Conservation (phyloP, 768 basidiomycete genomes). For the Dendrothele bispora region DNA sequence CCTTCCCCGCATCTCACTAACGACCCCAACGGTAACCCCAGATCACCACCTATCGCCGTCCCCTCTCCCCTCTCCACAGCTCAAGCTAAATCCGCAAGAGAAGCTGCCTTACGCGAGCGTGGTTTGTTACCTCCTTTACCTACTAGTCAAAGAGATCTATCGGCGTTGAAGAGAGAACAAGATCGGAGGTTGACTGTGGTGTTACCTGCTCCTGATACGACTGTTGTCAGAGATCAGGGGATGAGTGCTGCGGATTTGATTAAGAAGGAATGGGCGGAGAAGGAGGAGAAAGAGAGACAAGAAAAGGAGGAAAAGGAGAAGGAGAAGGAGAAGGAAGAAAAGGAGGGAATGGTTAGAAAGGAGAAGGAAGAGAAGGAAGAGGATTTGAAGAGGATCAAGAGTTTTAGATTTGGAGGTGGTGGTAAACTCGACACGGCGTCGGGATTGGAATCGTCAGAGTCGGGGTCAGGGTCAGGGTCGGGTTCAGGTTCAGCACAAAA, state of each 20-base stretch:
- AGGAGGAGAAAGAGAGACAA: slow-evolving; percentile 23
- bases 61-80: slow-evolving; percentile 14
- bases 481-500: too few species aligned
- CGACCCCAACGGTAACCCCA: too few species aligned
- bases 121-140: slow-evolving; percentile 53
- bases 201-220: slow-evolving; percentile 8
- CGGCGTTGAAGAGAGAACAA: slow-evolving; percentile 36
- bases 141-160: slow-evolving; percentile 42
- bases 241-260: slow-evolving; percentile 50
- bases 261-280: slow-evolving; percentile 54
- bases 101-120: slow-evolving; percentile 61
- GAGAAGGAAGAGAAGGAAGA: too few species aligned
- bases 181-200: slow-evolving; percentile 38
- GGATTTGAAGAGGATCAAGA: too few species aligned
- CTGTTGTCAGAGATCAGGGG: slow-evolving; percentile 12
- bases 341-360: too few species aligned
- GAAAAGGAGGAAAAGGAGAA: slow-evolving; percentile 12
- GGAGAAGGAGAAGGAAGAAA: too few species aligned
- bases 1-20: too few species aligned
- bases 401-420: too few species aligned
- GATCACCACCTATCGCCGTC: too few species aligned
- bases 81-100: slow-evolving; percentile 36
- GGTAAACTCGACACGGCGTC: too few species aligned
- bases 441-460: too few species aligned
- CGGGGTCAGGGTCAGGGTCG: too few species aligned